Percentiles rank a stretch among this genome's conserved stretches.
Evolutionary conservation across 176 grass and related monocot species (phyloP).

Genomic region (Thinopyrum elongatum): DNA sequence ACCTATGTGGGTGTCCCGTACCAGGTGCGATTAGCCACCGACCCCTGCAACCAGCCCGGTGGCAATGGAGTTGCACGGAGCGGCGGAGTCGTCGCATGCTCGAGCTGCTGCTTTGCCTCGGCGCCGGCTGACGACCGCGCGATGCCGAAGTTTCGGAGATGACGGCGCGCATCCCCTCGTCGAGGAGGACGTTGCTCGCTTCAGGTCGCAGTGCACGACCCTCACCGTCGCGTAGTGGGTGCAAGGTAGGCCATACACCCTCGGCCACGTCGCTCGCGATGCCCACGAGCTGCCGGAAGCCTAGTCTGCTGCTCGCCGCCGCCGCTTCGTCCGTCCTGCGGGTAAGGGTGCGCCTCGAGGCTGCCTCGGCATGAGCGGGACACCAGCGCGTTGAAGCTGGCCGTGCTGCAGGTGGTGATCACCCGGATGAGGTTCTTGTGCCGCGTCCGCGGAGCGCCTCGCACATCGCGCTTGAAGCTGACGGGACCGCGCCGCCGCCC

Average conservation of each 20-base stretch:
- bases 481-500: constrained; percentile 42
- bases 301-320: constrained; percentile 9
- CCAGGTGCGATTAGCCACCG: constrained; percentile 95
- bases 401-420: constrained; percentile 76
- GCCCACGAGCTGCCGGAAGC: constrained; percentile 53
- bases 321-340: not conserved
- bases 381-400: constrained; percentile 85
- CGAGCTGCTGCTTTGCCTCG: constrained; percentile 23
- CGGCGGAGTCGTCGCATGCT: not conserved
- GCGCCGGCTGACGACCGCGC: constrained; percentile 49
- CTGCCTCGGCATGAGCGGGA: constrained; percentile 87
- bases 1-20: constrained; percentile 14
- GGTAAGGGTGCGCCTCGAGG: constrained; percentile 75
- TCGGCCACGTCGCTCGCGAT: constrained; percentile 76
- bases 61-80: constrained; percentile 47
- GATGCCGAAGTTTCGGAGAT: constrained; percentile 91
- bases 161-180: constrained; percentile 70
- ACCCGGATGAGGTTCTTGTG: constrained; percentile 91
- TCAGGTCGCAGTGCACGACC: constrained; percentile 89
- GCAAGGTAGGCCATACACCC: constrained; percentile 88
- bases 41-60: constrained; percentile 80
- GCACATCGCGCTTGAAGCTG: constrained; percentile 88
- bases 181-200: constrained; percentile 86
- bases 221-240: constrained; percentile 78
- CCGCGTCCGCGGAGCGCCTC: constrained; percentile 80